Evolutionary conservation across 1,284 basidiomycete species (phyloP), one percentile per base, ranked within the genome.

Genomic region (Thecaphora thlaspeos): DNA sequence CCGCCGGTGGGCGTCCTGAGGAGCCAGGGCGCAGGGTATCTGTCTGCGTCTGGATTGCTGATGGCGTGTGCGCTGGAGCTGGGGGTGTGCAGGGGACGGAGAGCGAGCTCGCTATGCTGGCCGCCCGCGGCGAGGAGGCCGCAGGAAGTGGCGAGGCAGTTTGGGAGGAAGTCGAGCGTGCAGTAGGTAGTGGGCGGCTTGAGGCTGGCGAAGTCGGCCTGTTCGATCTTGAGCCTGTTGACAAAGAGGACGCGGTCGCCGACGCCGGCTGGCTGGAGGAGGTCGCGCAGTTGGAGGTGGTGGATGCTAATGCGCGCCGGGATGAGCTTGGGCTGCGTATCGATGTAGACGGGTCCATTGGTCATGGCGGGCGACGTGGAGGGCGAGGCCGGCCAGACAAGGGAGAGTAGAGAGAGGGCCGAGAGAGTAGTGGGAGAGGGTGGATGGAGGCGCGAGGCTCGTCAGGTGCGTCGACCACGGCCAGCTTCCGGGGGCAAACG

Each of bases 51-150:
- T 12, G 48, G 43, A 8, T 24, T 44, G 46, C 7, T 54, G 26
- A 28, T 55, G 19, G 46, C 43, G 32, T 48, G 41, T 0, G 52
- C 37, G 8, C 50, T 47, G 17, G 34, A 41, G 3, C 39, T 41
- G 5, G 51, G 44, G 3, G 61, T 54, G 51, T 84, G 83, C 11
- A 86, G 79, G 14, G 66, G 66, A 2, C 86, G 86, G 21, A 91
- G 80, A 48, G 89, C 86, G 1, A 92, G 82, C 72, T 92, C 88
- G 3, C 87, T 85, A 12, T 88, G 84, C 74, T 89, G 88, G 3
- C 90, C 90, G 54, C 89, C 90, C 4, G 86, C 87, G 24, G 88
- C 90, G 17, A 91, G 78, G n/a, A 91, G 82, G 17, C 81, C 82
- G 8, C 82, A 80, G 2, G 76, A 77, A 2, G 61, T 55, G 4